Evolutionary conservation across 768 basidiomycete genomes (phyloP).

Genomic region (Rhizopogon vinicolor): DNA sequence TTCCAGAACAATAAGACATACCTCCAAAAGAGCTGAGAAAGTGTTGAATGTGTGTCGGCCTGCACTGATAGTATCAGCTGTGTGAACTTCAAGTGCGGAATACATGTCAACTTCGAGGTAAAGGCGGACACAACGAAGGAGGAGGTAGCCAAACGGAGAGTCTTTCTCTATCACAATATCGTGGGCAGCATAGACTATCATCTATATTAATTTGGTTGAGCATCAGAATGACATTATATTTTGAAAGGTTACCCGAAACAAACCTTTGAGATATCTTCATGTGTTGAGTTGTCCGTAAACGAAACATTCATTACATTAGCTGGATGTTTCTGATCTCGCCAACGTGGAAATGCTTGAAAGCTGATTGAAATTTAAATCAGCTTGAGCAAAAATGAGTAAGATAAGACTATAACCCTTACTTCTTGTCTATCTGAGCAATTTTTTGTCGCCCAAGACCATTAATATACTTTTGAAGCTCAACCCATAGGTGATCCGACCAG

Average conservation of each 20-base stretch:
- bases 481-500: slow-evolving; percentile 27
- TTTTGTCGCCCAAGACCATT: slow-evolving; percentile 5
- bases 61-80: slow-evolving; percentile 16
- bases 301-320: slow-evolving; percentile 14
- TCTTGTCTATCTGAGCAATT: slow-evolving; percentile 7
- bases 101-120: slow-evolving; percentile 29
- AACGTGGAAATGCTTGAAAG: slow-evolving; percentile 22
- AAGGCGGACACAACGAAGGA: slow-evolving; percentile 24
- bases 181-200: slow-evolving; percentile 24
- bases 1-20: background rate
- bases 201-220: slow-evolving; percentile 7
- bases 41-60: slow-evolving; percentile 13
- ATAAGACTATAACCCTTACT: slow-evolving; percentile 13
- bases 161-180: slow-evolving; percentile 13
- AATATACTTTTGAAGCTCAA: slow-evolving; percentile 16
- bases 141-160: slow-evolving; percentile 12
- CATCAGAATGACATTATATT: background rate
- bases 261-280: slow-evolving; percentile 19
- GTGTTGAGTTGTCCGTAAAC: slow-evolving; percentile 31
- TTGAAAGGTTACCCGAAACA: background rate
- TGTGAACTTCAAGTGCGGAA: slow-evolving; percentile 26
- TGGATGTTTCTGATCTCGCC: slow-evolving; percentile 31
- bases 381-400: background rate
- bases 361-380: slow-evolving; percentile 11
- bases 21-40: slow-evolving; percentile 17